A percentile compares a stretch with the other conserved stretches of the same genome.
Conservation (phyloP, 495 filamentous ascomycete genomes). For the Penicillium argentinense region DNA sequence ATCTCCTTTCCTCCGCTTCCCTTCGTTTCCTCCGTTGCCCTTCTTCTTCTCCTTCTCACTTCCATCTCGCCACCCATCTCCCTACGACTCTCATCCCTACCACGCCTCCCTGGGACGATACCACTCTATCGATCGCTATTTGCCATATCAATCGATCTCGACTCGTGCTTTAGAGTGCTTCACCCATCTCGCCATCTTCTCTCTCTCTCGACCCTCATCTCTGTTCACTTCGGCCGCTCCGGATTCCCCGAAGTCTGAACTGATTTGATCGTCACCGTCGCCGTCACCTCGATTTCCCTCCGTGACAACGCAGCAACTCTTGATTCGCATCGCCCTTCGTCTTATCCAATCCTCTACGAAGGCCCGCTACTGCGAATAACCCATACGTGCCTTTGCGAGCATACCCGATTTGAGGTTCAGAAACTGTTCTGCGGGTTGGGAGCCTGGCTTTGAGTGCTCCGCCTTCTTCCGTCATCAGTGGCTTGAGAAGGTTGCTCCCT, state of each 20-base stretch:
- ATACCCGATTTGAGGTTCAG: conserved; percentile 27
- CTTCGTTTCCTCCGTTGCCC: conserved; percentile 12
- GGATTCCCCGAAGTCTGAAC: too few relatives aligned
- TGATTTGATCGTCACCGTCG: too few relatives aligned
- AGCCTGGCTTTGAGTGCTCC: conserved; percentile 46
- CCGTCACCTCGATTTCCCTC: too few relatives aligned
- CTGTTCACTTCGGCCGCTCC: neutral
- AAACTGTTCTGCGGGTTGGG: conserved; percentile 30
- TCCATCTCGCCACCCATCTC: conserved; percentile 13
- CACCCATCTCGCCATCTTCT: neutral
- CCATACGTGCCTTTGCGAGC: conserved; percentile 20
- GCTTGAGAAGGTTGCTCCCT: too few relatives aligned
- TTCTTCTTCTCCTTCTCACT: conserved; percentile 16
- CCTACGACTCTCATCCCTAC: conserved; percentile 10
- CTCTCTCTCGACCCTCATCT: neutral
- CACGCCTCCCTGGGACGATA: conserved; percentile 3
- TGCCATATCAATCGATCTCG: conserved; percentile 5
- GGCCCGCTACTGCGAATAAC: conserved; percentile 10
- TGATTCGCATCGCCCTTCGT: conserved; percentile 12
- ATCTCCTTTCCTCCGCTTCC: conserved; percentile 12
- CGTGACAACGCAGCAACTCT: neutral
- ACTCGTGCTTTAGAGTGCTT: conserved; percentile 12
- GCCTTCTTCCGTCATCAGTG: conserved; percentile 31
- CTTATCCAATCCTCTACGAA: conserved; percentile 8
- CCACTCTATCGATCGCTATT: conserved; percentile 16